phyloP scores from a whole-genome alignment of 768 basidiomycete species.

The Phlebiopsis gigantea region DNA sequence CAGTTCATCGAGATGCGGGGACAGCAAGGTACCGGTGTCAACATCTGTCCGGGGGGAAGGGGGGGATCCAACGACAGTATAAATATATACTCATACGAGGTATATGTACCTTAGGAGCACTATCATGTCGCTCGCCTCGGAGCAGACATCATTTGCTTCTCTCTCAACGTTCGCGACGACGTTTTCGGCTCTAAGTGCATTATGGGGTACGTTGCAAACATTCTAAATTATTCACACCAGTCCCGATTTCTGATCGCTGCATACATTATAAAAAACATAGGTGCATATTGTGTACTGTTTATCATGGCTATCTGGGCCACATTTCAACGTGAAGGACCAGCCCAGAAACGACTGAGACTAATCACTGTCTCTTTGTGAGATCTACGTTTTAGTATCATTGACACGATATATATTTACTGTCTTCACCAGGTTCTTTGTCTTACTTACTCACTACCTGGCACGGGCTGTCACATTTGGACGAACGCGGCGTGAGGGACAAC shows the following conservation, averaged over 20 bases:
- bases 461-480: conserved; percentile 11
- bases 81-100: no score
- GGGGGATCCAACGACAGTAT: no score
- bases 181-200: not conserved
- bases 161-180: not conserved
- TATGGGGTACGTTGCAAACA: conserved; percentile 7
- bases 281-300: conserved; percentile 18
- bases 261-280: not conserved
- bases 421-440: conserved; percentile 13
- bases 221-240: no score
- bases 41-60: no score
- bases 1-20: no score
- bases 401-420: not conserved
- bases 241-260: not conserved
- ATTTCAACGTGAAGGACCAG: not conserved
- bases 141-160: not conserved
- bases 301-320: conserved; percentile 20
- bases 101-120: no score
- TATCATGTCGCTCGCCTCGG: no score
- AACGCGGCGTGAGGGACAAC: not conserved
- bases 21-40: no score
- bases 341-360: conserved; percentile 12
- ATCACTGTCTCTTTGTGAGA: conserved; percentile 17
- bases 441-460: conserved; percentile 18
- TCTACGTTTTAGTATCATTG: not conserved